These are phyloP conservation scores for Cruciata laevipes DNA, from an alignment of 257 asterid species.

Conservation along the genomic window DNA sequence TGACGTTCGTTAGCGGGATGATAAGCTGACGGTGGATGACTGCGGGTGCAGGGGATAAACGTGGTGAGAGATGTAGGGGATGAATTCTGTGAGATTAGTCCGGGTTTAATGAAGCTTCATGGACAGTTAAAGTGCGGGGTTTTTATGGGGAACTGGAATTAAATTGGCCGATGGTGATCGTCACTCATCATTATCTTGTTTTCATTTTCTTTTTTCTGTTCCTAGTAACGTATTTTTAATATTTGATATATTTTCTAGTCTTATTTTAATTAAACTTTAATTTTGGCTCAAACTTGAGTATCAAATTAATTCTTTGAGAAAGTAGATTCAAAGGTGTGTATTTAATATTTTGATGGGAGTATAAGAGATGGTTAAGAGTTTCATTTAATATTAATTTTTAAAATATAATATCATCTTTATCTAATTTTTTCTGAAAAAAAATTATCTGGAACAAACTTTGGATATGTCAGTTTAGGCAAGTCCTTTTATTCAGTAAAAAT, in stretches of 20 bases:
- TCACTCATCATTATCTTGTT: not conserved
- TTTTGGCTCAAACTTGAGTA: too few species aligned
- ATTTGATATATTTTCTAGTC: not conserved
- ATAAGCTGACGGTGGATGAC: not conserved
- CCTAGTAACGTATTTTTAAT: not conserved
- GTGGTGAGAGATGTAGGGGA: not conserved
- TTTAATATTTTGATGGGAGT: too few species aligned
- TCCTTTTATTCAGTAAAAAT: too few species aligned
- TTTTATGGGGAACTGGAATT: slow-evolving; percentile 1
- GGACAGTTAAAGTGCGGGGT: not conserved
- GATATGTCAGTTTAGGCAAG: too few species aligned
- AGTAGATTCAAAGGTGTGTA: too few species aligned
- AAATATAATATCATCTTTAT: too few species aligned
- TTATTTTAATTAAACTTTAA: too few species aligned
- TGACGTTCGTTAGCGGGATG: not conserved
- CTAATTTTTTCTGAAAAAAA: too few species aligned
- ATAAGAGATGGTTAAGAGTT: too few species aligned
- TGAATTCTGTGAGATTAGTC: not conserved
- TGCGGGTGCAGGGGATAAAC: not conserved
- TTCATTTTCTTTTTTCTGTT: not conserved
- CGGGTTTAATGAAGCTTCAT: slow-evolving; percentile 5
- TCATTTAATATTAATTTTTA: too few species aligned
- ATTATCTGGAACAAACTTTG: too few species aligned
- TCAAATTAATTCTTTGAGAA: too few species aligned
- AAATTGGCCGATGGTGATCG: not conserved